These are phyloP conservation scores for Pichia sp. DNA, from an alignment of 1,139 yeast species.

Conservation along the genomic window DNA sequence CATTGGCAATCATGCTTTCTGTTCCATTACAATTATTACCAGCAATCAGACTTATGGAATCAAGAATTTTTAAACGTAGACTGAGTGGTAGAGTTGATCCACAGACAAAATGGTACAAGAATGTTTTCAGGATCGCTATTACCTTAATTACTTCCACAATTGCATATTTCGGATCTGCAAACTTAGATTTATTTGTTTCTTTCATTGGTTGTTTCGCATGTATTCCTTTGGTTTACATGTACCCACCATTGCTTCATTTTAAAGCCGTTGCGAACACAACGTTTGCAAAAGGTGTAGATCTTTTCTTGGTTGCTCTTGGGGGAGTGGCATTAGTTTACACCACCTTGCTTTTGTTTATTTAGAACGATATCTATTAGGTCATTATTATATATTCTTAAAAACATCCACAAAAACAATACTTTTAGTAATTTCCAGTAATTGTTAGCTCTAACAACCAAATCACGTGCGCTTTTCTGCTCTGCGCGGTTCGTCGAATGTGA, in stretches of 20 bases:
- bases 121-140: slow-evolving; percentile 46
- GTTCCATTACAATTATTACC: slow-evolving; percentile 76
- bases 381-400: background rate
- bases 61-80: slow-evolving; percentile 44
- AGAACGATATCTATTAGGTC: background rate
- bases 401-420: too few relatives aligned
- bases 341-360: slow-evolving; percentile 29
- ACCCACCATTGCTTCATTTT: slow-evolving; percentile 68
- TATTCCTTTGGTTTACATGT: slow-evolving; percentile 76
- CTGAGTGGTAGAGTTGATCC: slow-evolving; percentile 51
- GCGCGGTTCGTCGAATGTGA: too few relatives aligned
- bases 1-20: slow-evolving; percentile 65
- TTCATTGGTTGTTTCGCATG: slow-evolving; percentile 80
- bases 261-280: slow-evolving; percentile 32
- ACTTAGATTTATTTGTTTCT: slow-evolving; percentile 66
- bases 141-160: slow-evolving; percentile 48
- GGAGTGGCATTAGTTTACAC: slow-evolving; percentile 58
- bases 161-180: slow-evolving; percentile 58
- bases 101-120: slow-evolving; percentile 61
- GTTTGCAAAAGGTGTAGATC: slow-evolving; percentile 36
- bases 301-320: slow-evolving; percentile 49
- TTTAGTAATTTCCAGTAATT: too few relatives aligned
- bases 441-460: too few relatives aligned
- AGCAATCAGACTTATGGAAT: slow-evolving; percentile 66
- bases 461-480: too few relatives aligned